A percentile compares a stretch with the other conserved stretches of the same genome.
phyloP scores from a whole-genome alignment of 768 basidiomycete species.

The Pisolithus tinctorius region DNA sequence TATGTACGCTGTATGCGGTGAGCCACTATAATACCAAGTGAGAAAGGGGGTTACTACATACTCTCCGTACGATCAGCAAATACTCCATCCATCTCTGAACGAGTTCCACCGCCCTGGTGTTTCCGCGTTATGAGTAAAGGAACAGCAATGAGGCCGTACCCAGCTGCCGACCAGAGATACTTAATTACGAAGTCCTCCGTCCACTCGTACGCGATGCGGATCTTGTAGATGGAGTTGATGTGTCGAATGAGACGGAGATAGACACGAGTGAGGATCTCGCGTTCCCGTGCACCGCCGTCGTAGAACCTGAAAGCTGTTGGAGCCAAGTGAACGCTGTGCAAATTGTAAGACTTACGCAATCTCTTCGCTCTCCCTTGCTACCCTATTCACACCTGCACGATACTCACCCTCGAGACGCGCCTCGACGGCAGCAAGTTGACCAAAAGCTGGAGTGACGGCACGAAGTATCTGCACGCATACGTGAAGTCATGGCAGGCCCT shows the following conservation, averaged over 20 bases:
- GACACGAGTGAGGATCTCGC: conserved; percentile 69
- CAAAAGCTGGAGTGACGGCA: conserved; percentile 89
- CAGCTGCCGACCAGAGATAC: conserved; percentile 90
- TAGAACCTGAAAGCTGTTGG: conserved; percentile 59
- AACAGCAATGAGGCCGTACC: conserved; percentile 87
- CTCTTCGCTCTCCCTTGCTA: conserved; percentile 88
- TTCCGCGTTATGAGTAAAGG: conserved; percentile 71
- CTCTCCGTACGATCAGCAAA: conserved; percentile 48
- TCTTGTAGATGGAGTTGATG: conserved; percentile 91
- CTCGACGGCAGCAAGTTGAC: conserved; percentile 80
- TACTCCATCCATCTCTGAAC: conserved; percentile 21
- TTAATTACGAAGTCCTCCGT: conserved; percentile 97
- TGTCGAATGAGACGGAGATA: conserved; percentile 82
- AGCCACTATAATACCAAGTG: background rate
- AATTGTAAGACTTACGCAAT: conserved; percentile 57
- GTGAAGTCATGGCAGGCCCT: background rate
- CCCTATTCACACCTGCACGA: conserved; percentile 74
- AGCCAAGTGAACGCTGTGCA: background rate
- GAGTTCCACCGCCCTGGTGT: conserved; percentile 16
- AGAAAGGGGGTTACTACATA: conserved; percentile 12
- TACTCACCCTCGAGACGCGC: conserved; percentile 90
- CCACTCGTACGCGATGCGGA: conserved; percentile 89
- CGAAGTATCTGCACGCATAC: conserved; percentile 46
- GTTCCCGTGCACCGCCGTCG: conserved; percentile 79
- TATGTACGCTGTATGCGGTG: conserved; percentile 59